A percentile compares a stretch with the other conserved stretches of the same genome.
These are phyloP conservation scores for Alternaria gaisen DNA, from an alignment of 2,329 filamentous ascomycete genomes.

Conservation along the genomic window DNA sequence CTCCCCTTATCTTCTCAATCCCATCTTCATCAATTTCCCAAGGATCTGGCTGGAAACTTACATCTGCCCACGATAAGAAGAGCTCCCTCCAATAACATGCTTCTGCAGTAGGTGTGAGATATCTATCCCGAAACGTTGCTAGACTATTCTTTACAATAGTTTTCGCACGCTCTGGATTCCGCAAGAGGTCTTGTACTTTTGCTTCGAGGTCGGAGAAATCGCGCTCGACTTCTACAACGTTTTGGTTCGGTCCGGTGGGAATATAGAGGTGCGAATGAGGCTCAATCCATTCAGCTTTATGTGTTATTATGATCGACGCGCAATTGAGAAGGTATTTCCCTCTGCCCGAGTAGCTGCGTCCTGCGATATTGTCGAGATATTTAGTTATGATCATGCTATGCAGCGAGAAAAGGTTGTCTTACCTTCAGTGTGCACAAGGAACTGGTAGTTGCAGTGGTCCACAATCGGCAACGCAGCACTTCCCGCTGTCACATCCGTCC, in stretches of 20 bases:
- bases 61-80: constrained; percentile 18
- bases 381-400: neutral
- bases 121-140: constrained; percentile 25
- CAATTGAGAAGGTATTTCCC: constrained; percentile 62
- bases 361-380: constrained; percentile 1
- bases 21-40: constrained; percentile 3
- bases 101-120: constrained; percentile 26
- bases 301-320: constrained; percentile 27
- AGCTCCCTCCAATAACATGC: constrained; percentile 31
- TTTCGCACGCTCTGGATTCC: constrained; percentile 19
- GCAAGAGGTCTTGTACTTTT: constrained; percentile 22
- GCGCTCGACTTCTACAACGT: constrained; percentile 30
- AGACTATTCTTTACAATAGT: constrained; percentile 25
- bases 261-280: constrained; percentile 23
- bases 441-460: constrained; percentile 43
- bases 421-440: constrained; percentile 60
- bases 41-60: constrained; percentile 24
- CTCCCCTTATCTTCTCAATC: constrained; percentile 1
- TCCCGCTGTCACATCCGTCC: constrained; percentile 14
- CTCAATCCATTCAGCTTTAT: constrained; percentile 30
- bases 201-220: constrained; percentile 30
- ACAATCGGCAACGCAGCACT: constrained; percentile 24
- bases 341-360: constrained; percentile 56
- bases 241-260: constrained; percentile 25
- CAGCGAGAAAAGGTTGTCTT: constrained; percentile 31